Base-by-base conservation (phyloP, 345 rosid genomes). In the Orychophragmus violaceus region DNA sequence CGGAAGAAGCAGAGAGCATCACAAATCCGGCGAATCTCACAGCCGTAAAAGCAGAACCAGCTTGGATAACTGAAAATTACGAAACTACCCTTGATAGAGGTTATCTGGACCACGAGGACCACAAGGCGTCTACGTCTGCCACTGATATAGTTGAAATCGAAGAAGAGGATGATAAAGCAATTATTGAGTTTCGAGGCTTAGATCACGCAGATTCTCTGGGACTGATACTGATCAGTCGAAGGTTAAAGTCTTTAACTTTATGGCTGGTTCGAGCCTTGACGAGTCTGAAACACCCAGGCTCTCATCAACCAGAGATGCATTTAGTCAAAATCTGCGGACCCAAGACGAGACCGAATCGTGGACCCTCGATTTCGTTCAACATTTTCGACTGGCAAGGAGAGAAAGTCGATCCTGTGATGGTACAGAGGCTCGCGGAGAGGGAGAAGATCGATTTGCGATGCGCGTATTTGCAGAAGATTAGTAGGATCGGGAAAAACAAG, bases 341-440 rank as follows among this genome's bases (percentile, higher is more conserved):
- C 3, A 82, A 74, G 51, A 72, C 82, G 19, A 78, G 19, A 59
- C 66, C 59, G 29, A 77, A 74, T 7, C 70, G 89, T 36, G 94
- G 87, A 25, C 85, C 87, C 5, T 84, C 83, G 0, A 27, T 88
- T 23, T 86, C 97, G 52, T 93, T 93, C 75, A 90, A 90, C 46
- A 48, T 93, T 1, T 86, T 86, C n/a, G 92, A 93, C 16, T 93
- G 97, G 98, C 89, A 88, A 71, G 95, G 88, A 5, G 84, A 83
- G 33, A 93, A 72, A 69, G 76, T 93, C 0, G 81, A 87, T 28
- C 96, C 98, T 6, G 64, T 19, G 30, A 53, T 88, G 17, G 89
- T 90, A 17, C 92, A 86, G 77, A 90, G 69, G 76, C 91, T 93
- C 3, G 97, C 92, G 0, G 97, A 81, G 52, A 65, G 96, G 62